Evolutionary conservation across 306 rosid genomes (phyloP).

Genomic region (Ziziphus jujuba): DNA sequence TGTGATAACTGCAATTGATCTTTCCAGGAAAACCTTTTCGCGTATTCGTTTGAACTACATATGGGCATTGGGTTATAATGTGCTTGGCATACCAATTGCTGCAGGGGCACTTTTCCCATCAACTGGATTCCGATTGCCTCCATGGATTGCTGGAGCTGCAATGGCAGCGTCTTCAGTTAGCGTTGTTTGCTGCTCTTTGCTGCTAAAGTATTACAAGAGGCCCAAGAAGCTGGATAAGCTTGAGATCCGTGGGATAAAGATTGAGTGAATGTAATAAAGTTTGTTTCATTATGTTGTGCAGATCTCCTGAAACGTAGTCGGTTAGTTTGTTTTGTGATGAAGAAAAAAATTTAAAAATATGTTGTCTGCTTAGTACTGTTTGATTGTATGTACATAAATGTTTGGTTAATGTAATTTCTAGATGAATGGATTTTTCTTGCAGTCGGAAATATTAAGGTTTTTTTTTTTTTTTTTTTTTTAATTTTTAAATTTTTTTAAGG

Average conservation of each 20-base stretch:
- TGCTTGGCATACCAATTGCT: slow-evolving; percentile 66
- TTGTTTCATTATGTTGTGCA: background rate
- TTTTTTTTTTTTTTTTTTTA: too few species aligned
- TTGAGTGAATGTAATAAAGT: slow-evolving; percentile 19
- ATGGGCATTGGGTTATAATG: slow-evolving; percentile 67
- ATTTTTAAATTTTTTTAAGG: too few species aligned
- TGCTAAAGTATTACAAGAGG: slow-evolving; percentile 57
- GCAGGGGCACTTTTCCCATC: slow-evolving; percentile 63
- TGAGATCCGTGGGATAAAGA: slow-evolving; percentile 39
- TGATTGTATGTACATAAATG: background rate
- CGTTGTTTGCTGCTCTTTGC: slow-evolving; percentile 64
- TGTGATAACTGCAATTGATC: slow-evolving; percentile 65
- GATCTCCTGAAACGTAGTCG: background rate
- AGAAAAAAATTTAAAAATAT: background rate
- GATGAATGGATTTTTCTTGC: background rate
- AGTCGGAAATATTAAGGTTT: too few species aligned
- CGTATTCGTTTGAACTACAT: slow-evolving; percentile 58
- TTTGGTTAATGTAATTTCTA: background rate
- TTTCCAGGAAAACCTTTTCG: slow-evolving; percentile 54
- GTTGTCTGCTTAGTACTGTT: background rate
- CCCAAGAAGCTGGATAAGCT: slow-evolving; percentile 43
- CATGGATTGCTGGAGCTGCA: slow-evolving; percentile 85
- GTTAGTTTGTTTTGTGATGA: background rate
- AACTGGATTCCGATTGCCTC: slow-evolving; percentile 52
- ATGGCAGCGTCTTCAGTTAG: slow-evolving; percentile 80